These are phyloP conservation scores for Termitomyces sp. DNA, from an alignment of 768 basidiomycete genomes.

Conservation along the genomic window DNA sequence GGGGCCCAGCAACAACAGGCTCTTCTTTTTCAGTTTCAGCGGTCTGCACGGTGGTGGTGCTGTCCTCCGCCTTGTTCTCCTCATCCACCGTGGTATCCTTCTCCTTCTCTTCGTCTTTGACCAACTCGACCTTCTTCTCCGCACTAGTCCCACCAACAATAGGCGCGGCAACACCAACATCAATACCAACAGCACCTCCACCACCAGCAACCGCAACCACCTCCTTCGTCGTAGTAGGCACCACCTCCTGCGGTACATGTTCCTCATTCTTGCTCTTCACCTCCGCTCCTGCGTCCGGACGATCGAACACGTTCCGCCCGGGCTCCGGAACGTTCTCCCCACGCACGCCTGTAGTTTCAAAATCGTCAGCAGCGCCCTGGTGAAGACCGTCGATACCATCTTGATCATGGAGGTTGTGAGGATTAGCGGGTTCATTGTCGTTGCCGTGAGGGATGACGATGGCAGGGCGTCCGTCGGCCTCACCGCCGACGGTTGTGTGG, in stretches of 20 bases:
- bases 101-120: conserved; percentile 1
- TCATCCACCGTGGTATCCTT: not conserved
- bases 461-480: conserved; percentile 49
- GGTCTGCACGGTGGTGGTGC: not conserved
- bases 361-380: conserved; percentile 8
- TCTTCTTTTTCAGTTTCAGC: conserved; percentile 4
- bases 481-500: conserved; percentile 47
- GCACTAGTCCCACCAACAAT: conserved; percentile 12
- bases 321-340: conserved; percentile 62
- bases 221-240: conserved; percentile 13
- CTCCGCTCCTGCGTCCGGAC: conserved; percentile 29
- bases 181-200: conserved; percentile 4
- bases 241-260: not conserved
- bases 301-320: conserved; percentile 70
- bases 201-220: conserved; percentile 7
- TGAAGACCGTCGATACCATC: conserved; percentile 4
- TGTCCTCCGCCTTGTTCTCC: not conserved
- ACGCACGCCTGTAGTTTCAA: conserved; percentile 27
- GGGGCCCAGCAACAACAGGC: conserved; percentile 4
- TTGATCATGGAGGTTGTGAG: conserved; percentile 2
- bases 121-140: conserved; percentile 1
- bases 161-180: conserved; percentile 11
- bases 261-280: conserved; percentile 36
- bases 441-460: conserved; percentile 41
- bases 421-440: conserved; percentile 24